phyloP scores from a whole-genome alignment of 495 filamentous ascomycete genomes.

The Penicillium antarcticum region DNA sequence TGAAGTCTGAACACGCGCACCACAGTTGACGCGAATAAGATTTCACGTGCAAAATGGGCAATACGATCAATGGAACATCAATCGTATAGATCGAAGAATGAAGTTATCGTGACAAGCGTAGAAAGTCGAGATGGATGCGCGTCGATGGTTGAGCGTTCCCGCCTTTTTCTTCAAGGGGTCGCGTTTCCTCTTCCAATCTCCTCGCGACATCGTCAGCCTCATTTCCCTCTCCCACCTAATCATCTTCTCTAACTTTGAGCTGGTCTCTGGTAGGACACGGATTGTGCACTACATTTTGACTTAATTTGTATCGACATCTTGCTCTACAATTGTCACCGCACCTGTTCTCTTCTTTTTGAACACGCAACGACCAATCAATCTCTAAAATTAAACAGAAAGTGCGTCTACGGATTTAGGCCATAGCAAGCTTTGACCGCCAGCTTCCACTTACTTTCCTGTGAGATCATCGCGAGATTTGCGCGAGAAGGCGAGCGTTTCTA shows the following conservation, averaged over 20 bases:
- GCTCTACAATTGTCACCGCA: not conserved
- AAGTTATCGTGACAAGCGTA: not conserved
- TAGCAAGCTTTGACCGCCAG: too few species aligned
- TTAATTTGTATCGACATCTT: not conserved
- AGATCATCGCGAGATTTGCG: not conserved
- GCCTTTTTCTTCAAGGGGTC: slow-evolving; percentile 12
- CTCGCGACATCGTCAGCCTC: slow-evolving; percentile 1
- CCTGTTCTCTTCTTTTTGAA: not conserved
- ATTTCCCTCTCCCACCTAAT: not conserved
- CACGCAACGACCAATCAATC: too few species aligned
- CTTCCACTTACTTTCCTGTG: too few species aligned
- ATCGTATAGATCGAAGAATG: not conserved
- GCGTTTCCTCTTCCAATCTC: slow-evolving; percentile 12
- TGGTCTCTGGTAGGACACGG: not conserved
- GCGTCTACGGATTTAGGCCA: too few species aligned
- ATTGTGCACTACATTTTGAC: not conserved
- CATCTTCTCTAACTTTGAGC: not conserved
- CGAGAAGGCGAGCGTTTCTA: not conserved
- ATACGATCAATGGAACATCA: too few species aligned
- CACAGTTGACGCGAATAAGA: too few species aligned
- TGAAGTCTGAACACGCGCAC: not conserved
- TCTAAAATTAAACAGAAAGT: too few species aligned
- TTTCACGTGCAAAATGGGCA: too few species aligned
- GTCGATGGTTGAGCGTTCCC: slow-evolving; percentile 7
- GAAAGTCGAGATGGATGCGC: not conserved